Conservation (phyloP, 768 basidiomycete species). For the Tulasnella sp. region DNA sequence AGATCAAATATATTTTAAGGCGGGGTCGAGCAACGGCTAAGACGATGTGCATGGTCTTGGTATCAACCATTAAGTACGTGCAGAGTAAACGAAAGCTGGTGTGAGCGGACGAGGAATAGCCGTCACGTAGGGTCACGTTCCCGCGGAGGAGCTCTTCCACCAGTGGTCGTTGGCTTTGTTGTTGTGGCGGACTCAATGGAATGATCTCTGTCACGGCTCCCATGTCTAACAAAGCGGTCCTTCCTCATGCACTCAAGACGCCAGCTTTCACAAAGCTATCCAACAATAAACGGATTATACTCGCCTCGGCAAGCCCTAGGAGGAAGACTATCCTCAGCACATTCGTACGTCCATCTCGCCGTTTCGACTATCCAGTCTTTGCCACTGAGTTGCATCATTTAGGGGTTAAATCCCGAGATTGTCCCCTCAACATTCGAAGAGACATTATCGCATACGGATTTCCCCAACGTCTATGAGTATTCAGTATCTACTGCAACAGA, state of each 20-base stretch:
- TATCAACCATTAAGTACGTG: too few species aligned
- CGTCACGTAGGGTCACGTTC: too few species aligned
- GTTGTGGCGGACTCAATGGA: not conserved
- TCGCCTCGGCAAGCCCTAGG: constrained; percentile 83
- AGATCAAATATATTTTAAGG: too few species aligned
- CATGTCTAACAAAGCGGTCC: constrained; percentile 44
- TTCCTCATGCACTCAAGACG: constrained; percentile 54
- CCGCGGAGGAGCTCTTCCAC: too few species aligned
- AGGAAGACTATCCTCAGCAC: constrained; percentile 73
- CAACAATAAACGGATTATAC: constrained; percentile 61
- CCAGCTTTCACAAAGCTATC: constrained; percentile 58
- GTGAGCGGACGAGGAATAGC: too few species aligned
- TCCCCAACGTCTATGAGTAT: constrained; percentile 65
- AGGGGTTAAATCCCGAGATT: constrained; percentile 63
- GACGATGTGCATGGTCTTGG: too few species aligned
- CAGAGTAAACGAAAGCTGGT: too few species aligned
- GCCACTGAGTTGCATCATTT: not conserved
- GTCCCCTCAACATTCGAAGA: constrained; percentile 76
- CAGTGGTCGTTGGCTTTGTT: not conserved
- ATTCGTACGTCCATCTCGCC: constrained; percentile 46
- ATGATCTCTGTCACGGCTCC: constrained; percentile 16
- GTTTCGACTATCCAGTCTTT: too few species aligned
- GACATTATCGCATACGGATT: constrained; percentile 56
- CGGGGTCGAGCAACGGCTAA: too few species aligned
- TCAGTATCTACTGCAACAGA: constrained; percentile 67